Evolutionary conservation across 768 basidiomycete genomes (phyloP), one percentile per base, ranked within the genome.

Genomic region (Tricholoma terreum): DNA sequence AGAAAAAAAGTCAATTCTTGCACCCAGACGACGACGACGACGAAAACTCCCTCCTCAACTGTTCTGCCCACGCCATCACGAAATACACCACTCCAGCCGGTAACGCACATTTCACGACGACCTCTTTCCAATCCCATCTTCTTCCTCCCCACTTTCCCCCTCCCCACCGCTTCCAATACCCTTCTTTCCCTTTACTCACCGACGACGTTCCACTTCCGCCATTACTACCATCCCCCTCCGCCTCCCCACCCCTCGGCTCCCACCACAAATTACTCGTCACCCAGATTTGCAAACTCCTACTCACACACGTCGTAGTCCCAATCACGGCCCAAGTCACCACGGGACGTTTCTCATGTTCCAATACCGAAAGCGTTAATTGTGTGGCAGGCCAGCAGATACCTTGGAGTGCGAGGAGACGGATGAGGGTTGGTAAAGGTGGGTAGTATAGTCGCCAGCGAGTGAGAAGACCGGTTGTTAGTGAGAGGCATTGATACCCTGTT

Each of bases 361-460:
- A 78, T 50, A 94, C 73, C 53, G 78, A 81, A 31, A 96, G 84
- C 1, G 92, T 95, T 36, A 92, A 71, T 62, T 92, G 90, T 4
- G 94, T 97, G 3, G 92, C 87, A 1, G 93, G 92, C 94, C 94
- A 98, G 73, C 95, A 98, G 58, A 98, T 94, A 15, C 92, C 91
- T 68, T 98, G 96, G 0, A 98, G 78, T 0, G 92, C 95, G 55
- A 98, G 80, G 4, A 98, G 85, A 14, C 96, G 89, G 65, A 97
- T 90, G 60, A 98, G 83, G 1, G 94, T 92, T 4, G 95, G 83
- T 24, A 92, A 76, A 0, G 92, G 87, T 0, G 91, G 82, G 69
- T 98, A 98, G 74, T 97, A 96, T 0, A 90, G 80, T 19, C 87
- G 80, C 96, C 96, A 98, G 48, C 96, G 86, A 30, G 84, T 84